These are phyloP conservation scores for Mycosphaerella arachidis DNA, from an alignment of 2,329 filamentous ascomycete species.

Conservation along the genomic window DNA sequence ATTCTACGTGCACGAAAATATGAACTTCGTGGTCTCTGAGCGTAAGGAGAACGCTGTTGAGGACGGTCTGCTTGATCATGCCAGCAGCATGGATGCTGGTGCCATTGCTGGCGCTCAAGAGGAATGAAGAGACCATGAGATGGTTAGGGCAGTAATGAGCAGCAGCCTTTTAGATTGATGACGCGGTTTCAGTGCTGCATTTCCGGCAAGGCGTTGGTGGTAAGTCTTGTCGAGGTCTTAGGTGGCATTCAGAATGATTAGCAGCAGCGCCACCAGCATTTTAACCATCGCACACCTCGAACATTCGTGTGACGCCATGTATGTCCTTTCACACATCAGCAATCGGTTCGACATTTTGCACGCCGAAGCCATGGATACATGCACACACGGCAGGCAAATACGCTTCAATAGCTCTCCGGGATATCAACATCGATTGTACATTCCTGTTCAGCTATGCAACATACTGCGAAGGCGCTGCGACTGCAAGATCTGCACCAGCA, in stretches of 20 bases:
- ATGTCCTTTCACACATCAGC: no score
- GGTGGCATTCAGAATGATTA: not conserved
- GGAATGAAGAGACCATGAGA: not conserved
- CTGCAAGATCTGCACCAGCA: not conserved
- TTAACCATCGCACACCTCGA: no score
- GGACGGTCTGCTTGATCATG: not conserved
- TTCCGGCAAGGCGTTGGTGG: constrained; percentile 1
- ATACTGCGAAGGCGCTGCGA: not conserved
- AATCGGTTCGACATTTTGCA: no score
- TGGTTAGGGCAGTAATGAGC: not conserved
- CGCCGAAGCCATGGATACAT: no score
- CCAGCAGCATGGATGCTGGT: constrained; percentile 10
- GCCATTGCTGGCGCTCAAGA: constrained; percentile 20
- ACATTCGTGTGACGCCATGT: no score
- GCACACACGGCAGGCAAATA: no score
- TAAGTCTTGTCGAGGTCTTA: not conserved
- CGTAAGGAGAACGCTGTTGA: constrained; percentile 15
- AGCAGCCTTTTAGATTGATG: not conserved
- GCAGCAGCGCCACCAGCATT: no score
- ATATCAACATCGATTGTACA: not conserved
- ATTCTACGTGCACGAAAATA: constrained; percentile 36
- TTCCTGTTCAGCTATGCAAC: not conserved
- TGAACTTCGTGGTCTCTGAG: constrained; percentile 36
- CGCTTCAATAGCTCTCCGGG: not conserved
- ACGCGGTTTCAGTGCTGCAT: not conserved